Evolutionary conservation across 768 basidiomycete species (phyloP).

Genomic region (Tulasnella sp.): DNA sequence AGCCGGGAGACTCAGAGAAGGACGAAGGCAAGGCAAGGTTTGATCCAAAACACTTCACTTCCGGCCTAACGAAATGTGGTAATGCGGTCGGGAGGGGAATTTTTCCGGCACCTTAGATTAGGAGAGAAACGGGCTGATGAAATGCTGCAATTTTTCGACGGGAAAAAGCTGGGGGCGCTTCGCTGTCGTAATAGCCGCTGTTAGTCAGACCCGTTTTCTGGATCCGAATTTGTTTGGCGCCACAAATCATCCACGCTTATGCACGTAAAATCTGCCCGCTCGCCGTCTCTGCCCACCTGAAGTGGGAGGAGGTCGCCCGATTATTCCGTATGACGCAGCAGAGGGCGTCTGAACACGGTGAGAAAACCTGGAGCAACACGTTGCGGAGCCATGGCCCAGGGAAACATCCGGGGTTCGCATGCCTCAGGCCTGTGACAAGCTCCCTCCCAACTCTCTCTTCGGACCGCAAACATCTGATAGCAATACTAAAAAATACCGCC

Average conservation of each 20-base stretch:
- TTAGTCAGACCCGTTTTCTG: conserved; percentile 10
- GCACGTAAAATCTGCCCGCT: conserved; percentile 16
- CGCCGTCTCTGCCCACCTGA: not conserved
- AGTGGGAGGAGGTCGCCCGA: not conserved
- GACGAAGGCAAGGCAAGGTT: conserved; percentile 10
- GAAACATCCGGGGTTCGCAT: conserved; percentile 4
- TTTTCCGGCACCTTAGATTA: conserved; percentile 19
- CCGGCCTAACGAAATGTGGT: conserved; percentile 21
- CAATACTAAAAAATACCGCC: not conserved
- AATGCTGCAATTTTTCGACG: conserved; percentile 13
- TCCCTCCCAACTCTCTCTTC: not conserved
- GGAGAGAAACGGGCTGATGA: conserved; percentile 14
- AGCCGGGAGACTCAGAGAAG: conserved; percentile 22
- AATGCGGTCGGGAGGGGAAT: not conserved
- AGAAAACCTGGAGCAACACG: conserved; percentile 17
- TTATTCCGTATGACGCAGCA: not conserved
- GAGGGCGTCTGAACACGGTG: not conserved
- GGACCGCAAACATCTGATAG: conserved; percentile 1
- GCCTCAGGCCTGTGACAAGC: conserved; percentile 23
- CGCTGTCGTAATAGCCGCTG: conserved; percentile 10
- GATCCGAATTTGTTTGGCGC: conserved; percentile 17
- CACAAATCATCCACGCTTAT: conserved; percentile 18
- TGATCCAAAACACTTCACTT: not conserved
- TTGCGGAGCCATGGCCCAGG: conserved; percentile 18
- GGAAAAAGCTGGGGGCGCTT: not conserved